Evolutionary conservation across 345 rosid species (phyloP).

Genomic region (Barbarea vulgaris): DNA sequence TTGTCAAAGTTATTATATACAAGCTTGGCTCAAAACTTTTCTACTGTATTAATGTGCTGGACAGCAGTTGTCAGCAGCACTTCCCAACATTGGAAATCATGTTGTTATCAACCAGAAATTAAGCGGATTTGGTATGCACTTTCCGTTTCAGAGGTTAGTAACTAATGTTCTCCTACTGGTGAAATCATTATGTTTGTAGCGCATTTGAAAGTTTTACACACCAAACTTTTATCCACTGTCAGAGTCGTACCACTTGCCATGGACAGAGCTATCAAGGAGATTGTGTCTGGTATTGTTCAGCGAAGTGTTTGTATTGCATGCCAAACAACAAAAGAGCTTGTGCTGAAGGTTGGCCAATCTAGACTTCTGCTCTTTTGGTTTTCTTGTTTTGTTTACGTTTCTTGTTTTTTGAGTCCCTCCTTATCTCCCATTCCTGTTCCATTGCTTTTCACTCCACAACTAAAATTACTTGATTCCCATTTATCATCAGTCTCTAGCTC

Average conservation of each 20-base stretch:
- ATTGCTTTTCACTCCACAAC: neutral
- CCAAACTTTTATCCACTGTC: slow-evolving; percentile 16
- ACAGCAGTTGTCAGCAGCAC: slow-evolving; percentile 70
- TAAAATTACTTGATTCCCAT: neutral
- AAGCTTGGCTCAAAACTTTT: slow-evolving; percentile 10
- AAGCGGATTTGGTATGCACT: slow-evolving; percentile 63
- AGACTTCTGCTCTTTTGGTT: neutral
- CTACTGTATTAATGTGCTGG: slow-evolving; percentile 15
- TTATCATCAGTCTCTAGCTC: neutral
- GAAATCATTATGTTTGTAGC: neutral
- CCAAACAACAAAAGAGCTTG: slow-evolving; percentile 97
- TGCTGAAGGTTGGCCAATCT: slow-evolving; percentile 70
- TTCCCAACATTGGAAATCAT: slow-evolving; percentile 79
- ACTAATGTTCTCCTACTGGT: slow-evolving; percentile 19
- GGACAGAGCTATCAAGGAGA: slow-evolving; percentile 96
- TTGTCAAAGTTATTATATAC: slow-evolving; percentile 2
- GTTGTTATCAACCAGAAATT: slow-evolving; percentile 87
- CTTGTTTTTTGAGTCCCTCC: neutral
- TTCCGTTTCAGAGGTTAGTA: slow-evolving; percentile 91
- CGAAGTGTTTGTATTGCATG: slow-evolving; percentile 98
- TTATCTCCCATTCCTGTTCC: neutral
- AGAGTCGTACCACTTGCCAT: slow-evolving; percentile 90
- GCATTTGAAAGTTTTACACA: slow-evolving; percentile 3
- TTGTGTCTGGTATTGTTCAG: slow-evolving; percentile 87
- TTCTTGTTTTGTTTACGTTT: neutral